Percentiles rank a stretch among this genome's conserved stretches.
These are phyloP conservation scores for Barnettozyma sp. DNA, from an alignment of 805 yeast species.

Conservation along the genomic window DNA sequence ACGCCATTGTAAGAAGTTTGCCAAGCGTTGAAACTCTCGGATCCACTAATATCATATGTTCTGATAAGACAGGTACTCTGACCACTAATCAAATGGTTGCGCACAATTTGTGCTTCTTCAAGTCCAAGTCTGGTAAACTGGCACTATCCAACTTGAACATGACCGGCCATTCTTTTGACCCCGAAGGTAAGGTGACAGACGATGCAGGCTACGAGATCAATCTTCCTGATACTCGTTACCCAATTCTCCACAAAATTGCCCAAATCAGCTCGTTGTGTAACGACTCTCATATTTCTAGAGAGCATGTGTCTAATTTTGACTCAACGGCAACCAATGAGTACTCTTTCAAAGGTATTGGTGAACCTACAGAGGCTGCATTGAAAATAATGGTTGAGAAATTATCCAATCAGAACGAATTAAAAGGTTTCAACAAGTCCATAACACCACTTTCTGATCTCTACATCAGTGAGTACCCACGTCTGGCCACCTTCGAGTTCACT, in stretches of 20 bases:
- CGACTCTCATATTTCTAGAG: constrained; percentile 25
- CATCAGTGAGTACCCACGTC: constrained; percentile 22
- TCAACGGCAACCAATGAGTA: constrained; percentile 27
- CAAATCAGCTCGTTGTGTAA: constrained; percentile 33
- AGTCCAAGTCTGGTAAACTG: constrained; percentile 19
- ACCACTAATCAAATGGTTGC: constrained; percentile 47
- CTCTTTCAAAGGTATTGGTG: constrained; percentile 34
- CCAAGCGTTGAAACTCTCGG: constrained; percentile 54
- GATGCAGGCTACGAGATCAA: constrained; percentile 24
- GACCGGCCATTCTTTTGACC: constrained; percentile 32
- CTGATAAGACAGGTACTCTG: constrained; percentile 41
- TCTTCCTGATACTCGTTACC: constrained; percentile 28
- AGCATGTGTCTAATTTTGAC: constrained; percentile 5
- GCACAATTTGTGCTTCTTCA: constrained; percentile 28
- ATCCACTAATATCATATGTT: constrained; percentile 42
- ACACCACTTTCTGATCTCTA: constrained; percentile 25
- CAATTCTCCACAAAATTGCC: constrained; percentile 28
- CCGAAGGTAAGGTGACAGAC: constrained; percentile 23
- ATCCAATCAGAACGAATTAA: constrained; percentile 21
- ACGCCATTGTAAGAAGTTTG: constrained; percentile 41
- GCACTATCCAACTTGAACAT: constrained; percentile 29
- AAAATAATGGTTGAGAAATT: constrained; percentile 33
- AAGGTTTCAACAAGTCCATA: constrained; percentile 27
- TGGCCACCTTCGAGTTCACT: constrained; percentile 40
- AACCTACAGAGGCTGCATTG: constrained; percentile 53